phyloP scores from a whole-genome alignment of 2,329 filamentous ascomycete genomes.

The Fusarium bactridioides region DNA sequence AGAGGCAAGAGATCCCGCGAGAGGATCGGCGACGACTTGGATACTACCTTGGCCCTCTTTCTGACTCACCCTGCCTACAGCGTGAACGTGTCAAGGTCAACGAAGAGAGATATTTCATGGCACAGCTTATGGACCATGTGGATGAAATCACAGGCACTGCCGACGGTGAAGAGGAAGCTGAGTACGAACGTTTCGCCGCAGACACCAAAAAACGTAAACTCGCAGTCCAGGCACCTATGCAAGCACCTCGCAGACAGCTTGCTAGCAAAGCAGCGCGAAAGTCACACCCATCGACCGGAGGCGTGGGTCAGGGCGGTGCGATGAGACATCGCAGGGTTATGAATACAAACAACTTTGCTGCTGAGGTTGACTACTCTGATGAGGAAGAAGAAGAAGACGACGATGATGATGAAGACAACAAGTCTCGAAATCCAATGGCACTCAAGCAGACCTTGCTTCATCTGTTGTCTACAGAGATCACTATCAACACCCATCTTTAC shows the following conservation, averaged over 20 bases:
- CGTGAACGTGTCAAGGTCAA: constrained; percentile 45
- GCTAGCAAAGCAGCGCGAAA: constrained; percentile 1
- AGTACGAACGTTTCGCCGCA: constrained; percentile 37
- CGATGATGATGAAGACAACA: not conserved
- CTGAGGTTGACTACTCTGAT: not conserved
- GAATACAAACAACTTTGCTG: not conserved
- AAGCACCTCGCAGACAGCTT: constrained; percentile 1
- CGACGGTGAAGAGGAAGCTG: constrained; percentile 52
- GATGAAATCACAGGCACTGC: constrained; percentile 29
- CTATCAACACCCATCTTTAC: constrained; percentile 54
- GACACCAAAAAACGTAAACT: constrained; percentile 1
- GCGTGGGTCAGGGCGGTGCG: not conserved
- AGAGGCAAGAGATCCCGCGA: constrained; percentile 41
- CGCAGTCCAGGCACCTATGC: not conserved
- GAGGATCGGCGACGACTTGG: constrained; percentile 40
- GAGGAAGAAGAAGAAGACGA: constrained; percentile 10
- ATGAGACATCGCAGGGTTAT: not conserved
- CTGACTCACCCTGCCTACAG: constrained; percentile 37
- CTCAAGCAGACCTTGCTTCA: constrained; percentile 60
- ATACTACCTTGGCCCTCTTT: constrained; percentile 49
- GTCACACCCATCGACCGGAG: not conserved
- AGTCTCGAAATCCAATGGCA: constrained; percentile 47
- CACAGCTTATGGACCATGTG: constrained; percentile 49
- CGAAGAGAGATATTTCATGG: constrained; percentile 55
- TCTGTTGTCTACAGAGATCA: constrained; percentile 56